Base-by-base conservation (phyloP, 805 yeast species). In the Lachancea meyersii region DNA sequence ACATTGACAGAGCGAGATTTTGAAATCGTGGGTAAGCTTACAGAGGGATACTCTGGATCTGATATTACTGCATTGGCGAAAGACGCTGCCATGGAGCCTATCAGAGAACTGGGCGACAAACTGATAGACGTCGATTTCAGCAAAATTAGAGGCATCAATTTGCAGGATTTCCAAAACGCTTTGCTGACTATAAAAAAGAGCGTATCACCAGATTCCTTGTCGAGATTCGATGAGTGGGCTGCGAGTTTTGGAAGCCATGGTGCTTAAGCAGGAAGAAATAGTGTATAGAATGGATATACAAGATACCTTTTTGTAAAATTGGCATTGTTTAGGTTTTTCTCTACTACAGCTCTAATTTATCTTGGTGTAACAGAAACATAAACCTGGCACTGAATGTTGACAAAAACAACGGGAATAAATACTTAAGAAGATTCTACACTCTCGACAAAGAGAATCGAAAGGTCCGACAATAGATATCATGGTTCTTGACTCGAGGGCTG, bases 11-110 rank as follows among this genome's bases (percentile, higher is more conserved):
- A 77, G 1, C 70, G 61, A 5, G 96, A 91, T 46, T 72, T 77
- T 46, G 74, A 71, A 5, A 68, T 69, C 31, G 70, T 91, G 18
- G 77, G 86, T 26, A 69, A 69, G 9, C 53, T 84, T 50, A 86
- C 96, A 0, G 79, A 80, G n/a, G 93, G 87, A 1, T 87, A 82
- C 61, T 86, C 96, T 11, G 97, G 96, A 2, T 81, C 93, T 50
- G 98, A 91, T 64, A 75, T 91, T 33, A 88, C 97, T 0, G 89
- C 96, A 1, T 64, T 91, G 47, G 95, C 97, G 1, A 93, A 89
- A 63, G 97, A 91, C 61, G 94, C 97, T 3, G 98, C 97, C 1
- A 91, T 91, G 97, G 96, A 95, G 2, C 97, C 98, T 1, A 71
- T 93, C 35, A 71, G 98, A 49, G 81, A 87, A 23, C 68, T 93